Evolutionary conservation across 148 eudicot genomes (phyloP), one percentile per base, ranked within the genome.

Genomic region (Spergularia bocconei): DNA sequence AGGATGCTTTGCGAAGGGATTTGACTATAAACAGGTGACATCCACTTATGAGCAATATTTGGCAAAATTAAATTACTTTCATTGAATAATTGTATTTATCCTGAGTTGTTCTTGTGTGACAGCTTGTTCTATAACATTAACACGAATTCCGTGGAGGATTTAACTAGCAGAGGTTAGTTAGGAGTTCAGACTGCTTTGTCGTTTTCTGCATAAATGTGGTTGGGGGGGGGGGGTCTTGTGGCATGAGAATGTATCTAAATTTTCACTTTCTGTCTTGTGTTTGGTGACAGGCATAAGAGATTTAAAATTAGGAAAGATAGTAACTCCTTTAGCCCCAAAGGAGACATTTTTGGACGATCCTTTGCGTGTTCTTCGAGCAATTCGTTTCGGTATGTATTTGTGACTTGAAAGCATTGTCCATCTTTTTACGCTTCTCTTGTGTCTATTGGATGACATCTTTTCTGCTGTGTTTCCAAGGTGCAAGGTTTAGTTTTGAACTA

Each of bases 321-420:
- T 92, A 54, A 95, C 98, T 76, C 98, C 98, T 41, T 83, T 95
- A 76, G 93, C 97, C 66, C 90, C 98, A 64, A 95, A 83, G 77
- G 92, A 90, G 59, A 95, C 98, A 8, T 95, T 95, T 86, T 84
- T 95, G 88, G 98, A 95, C 81, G 98, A 95, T 74, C 97, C 98
- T 23, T 84, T 95, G 20, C 89, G 98, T 77, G 98, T 95, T 78
- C 96, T 95, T 64, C 96, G 98, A 82, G 96, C 98, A 47, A 83
- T 95, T 61, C 98, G 97, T 66, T 95, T 95, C 81, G 97, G 98
- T 89, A 85, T 25, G 53, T 80, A 70, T 66, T 13, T 55, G 23
- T 60, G 61, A 15, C 39, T 67, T 56, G 64, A 72, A 52, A 66
- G 23, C 61, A 25, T 67, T 50, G n/a, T 73, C 47, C 21, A 61